Evolutionary conservation across 208 protist species (phyloP).

Genomic region (Acanthamoeba castellanii): DNA sequence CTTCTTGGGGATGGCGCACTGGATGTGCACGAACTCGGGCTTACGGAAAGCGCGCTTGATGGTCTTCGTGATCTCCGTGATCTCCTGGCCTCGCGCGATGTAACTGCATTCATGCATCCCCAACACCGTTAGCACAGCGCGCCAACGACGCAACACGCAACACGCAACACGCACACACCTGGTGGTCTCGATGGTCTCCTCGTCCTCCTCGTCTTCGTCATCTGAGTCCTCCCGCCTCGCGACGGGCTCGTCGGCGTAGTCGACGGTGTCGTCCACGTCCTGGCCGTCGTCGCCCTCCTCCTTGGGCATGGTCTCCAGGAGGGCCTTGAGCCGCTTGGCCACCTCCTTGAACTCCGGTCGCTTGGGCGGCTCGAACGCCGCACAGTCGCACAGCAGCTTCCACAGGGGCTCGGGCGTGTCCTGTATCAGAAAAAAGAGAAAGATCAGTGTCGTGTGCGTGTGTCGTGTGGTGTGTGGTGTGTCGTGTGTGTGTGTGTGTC

Average conservation of each 20-base stretch:
- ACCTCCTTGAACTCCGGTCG: conserved; percentile 60
- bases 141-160: not conserved
- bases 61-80: conserved; percentile 66
- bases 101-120: not conserved
- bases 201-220: conserved; percentile 5
- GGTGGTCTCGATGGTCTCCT: conserved; percentile 57
- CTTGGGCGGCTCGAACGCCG: conserved; percentile 31
- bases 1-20: conserved; percentile 61
- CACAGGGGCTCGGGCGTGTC: conserved; percentile 58
- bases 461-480: not conserved
- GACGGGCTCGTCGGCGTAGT: conserved; percentile 28
- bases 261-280: conserved; percentile 39
- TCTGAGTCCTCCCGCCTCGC: not conserved
- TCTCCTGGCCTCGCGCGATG: conserved; percentile 30
- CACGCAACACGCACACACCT: conserved; percentile 3
- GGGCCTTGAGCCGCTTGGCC: conserved; percentile 23
- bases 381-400: conserved; percentile 63
- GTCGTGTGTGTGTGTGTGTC: not conserved
- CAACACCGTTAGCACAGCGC: not conserved
- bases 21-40: conserved; percentile 27
- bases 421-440: not conserved
- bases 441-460: not conserved
- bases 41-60: conserved; percentile 36
- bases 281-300: conserved; percentile 23
- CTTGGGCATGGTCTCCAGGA: conserved; percentile 48